Evolutionary conservation across 73 alveolate genomes (phyloP).

Genomic region (Paramecium sonneborni): DNA sequence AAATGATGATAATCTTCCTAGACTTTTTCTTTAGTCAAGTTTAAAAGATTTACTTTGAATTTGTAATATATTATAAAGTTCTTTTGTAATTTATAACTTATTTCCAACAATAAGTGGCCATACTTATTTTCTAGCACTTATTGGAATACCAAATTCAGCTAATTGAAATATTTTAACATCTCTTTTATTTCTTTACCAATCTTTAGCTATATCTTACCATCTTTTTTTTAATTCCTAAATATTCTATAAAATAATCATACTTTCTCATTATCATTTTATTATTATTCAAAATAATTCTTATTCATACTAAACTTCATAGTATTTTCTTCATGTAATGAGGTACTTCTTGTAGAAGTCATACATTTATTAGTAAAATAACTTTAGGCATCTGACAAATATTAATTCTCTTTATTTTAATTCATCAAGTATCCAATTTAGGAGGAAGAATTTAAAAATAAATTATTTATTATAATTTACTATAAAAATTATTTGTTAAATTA

Average conservation of each 20-base stretch:
- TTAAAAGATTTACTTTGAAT: background rate
- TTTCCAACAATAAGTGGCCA: constrained; percentile 43
- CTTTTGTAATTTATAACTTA: background rate
- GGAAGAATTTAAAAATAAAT: background rate
- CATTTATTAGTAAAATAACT: background rate
- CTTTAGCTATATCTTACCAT: background rate
- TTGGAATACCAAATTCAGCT: constrained; percentile 1
- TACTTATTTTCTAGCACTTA: background rate
- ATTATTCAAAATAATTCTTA: background rate
- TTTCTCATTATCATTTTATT: background rate
- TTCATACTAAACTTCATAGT: background rate
- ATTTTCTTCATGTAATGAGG: background rate
- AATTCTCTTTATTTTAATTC: background rate
- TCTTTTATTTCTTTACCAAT: constrained; percentile 23
- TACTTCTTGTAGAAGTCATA: background rate
- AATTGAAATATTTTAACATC: background rate
- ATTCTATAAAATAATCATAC: background rate
- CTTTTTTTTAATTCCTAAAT: background rate
- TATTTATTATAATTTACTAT: background rate
- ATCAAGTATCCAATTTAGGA: background rate
- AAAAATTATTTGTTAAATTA: constrained; percentile 2
- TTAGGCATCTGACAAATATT: background rate
- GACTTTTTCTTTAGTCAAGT: background rate
- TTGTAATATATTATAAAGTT: background rate
- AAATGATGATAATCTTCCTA: background rate